Evolutionary conservation across 2,329 filamentous ascomycete genomes (phyloP), one percentile per base, ranked within the genome.

Genomic region (Fusarium anthophilum): DNA sequence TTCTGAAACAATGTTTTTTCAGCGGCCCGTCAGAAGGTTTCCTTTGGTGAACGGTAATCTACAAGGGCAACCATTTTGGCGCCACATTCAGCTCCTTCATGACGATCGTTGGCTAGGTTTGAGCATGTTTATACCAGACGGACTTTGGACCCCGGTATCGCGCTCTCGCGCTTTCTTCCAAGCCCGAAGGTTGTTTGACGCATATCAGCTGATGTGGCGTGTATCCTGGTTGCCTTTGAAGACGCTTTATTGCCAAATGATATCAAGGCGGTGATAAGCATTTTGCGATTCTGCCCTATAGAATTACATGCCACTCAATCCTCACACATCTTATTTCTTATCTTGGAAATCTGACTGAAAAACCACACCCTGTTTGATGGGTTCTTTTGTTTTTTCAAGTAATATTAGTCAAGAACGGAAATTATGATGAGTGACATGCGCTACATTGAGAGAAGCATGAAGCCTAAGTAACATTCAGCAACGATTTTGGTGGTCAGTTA

Each of bases 101-200:
- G 43, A 22, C 6, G 54, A 51, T 54, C 20, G 12, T 37, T 22
- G 26, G 18, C 20, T 8, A 18, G 41, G 8, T 20, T 13, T 56
- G 6, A 28, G 17, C 4, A 20, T 43, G 22, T 8, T 43, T 39
- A 59, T 39, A 41, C 14, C 22, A 48, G 9, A 37, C 24, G 38
- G 30, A 63, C 35, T 41, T 37, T 28, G 44, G 26, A 15, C 35
- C 41, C 45, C 51, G 28, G 22, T 39, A 55, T 63, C 56, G 57
- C 64, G 56, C 43, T 55, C 30, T 69, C 48, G 64, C 65, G 56
- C 39, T 44, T 78, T 71, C n/a, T 62, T 66, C n/a, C 68, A 64
- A 50, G 66, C 28, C 41, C 50, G 57, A 63, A 50, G 20, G 50
- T 30, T 44, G 26, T 35, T 55, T 44, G 45, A 50, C 15, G 58